Evolutionary conservation across 371 early-diverging fungal genomes (phyloP).

Genomic region (Apophysomyces ossiformis): DNA sequence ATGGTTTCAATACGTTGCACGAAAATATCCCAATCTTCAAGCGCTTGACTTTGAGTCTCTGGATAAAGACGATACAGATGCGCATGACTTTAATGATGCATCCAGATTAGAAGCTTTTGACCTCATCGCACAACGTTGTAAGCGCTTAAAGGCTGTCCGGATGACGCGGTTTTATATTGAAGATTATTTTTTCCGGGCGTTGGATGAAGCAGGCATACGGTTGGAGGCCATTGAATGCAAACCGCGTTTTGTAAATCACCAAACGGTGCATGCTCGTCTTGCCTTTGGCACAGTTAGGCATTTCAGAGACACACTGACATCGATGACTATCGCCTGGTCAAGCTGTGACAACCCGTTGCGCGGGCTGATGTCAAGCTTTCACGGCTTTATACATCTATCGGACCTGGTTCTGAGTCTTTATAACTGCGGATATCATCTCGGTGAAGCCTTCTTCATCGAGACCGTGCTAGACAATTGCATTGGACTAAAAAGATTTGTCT

Average conservation of each 20-base stretch:
- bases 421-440: slow-evolving; percentile 3
- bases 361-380: slow-evolving; percentile 3
- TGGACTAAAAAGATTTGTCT: slow-evolving; percentile 3
- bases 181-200: neutral
- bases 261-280: neutral
- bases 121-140: slow-evolving; percentile 1
- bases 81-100: neutral
- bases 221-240: slow-evolving; percentile 6
- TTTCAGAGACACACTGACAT: neutral
- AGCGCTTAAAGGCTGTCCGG: neutral
- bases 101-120: slow-evolving; percentile 1
- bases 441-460: slow-evolving; percentile 6
- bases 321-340: neutral
- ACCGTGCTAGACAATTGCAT: slow-evolving; percentile 5
- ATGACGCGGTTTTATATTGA: slow-evolving; percentile 5
- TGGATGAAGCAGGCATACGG: slow-evolving; percentile 7
- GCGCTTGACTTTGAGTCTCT: slow-evolving; percentile 2
- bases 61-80: slow-evolving; percentile 9
- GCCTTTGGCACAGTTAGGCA: slow-evolving; percentile 7
- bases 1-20: slow-evolving; percentile 9
- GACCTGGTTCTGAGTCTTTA: slow-evolving; percentile 2
- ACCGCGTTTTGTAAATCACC: slow-evolving; percentile 3
- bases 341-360: slow-evolving; percentile 6
- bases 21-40: slow-evolving; percentile 2
- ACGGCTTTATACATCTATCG: neutral